A percentile compares a stretch with the other conserved stretches of the same genome.
phyloP scores from a whole-genome alignment of 202 grass and related monocot genomes.

The Zoysia matrella region DNA sequence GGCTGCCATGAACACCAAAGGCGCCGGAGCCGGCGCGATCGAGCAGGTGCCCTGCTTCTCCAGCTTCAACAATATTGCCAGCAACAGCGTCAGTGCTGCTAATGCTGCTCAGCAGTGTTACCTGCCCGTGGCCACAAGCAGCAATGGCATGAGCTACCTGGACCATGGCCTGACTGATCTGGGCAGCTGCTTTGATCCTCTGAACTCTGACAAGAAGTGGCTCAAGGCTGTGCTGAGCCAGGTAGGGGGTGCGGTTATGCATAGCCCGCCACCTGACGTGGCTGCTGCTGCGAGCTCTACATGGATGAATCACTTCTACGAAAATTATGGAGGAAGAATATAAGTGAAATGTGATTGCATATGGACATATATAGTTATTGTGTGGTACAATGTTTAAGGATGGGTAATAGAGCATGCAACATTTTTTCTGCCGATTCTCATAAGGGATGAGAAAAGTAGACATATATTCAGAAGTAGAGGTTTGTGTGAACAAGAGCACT shows the following conservation, averaged over 20 bases:
- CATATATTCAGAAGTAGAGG: conserved; percentile 40
- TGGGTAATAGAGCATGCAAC: conserved; percentile 36
- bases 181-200: conserved; percentile 45
- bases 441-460: conserved; percentile 15
- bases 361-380: conserved; percentile 13
- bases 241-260: conserved; percentile 47
- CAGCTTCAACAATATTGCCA: conserved; percentile 69
- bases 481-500: conserved; percentile 6
- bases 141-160: conserved; percentile 38
- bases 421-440: conserved; percentile 25
- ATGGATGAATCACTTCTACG: conserved; percentile 74
- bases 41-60: conserved; percentile 99
- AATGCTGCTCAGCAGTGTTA: conserved; percentile 36
- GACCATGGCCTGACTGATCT: conserved; percentile 51
- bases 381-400: conserved; percentile 40
- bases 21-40: conserved; percentile 37
- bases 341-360: conserved; percentile 34
- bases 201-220: conserved; percentile 56
- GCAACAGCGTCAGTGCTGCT: conserved; percentile 14
- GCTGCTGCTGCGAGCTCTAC: conserved; percentile 39
- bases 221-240: conserved; percentile 70
- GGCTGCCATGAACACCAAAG: conserved; percentile 47
- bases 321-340: conserved; percentile 23
- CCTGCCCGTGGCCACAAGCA: conserved; percentile 49
- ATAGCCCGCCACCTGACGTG: conserved; percentile 40